Conservation (phyloP, 805 yeast genomes). For the Kodamaea lidongshanica region DNA sequence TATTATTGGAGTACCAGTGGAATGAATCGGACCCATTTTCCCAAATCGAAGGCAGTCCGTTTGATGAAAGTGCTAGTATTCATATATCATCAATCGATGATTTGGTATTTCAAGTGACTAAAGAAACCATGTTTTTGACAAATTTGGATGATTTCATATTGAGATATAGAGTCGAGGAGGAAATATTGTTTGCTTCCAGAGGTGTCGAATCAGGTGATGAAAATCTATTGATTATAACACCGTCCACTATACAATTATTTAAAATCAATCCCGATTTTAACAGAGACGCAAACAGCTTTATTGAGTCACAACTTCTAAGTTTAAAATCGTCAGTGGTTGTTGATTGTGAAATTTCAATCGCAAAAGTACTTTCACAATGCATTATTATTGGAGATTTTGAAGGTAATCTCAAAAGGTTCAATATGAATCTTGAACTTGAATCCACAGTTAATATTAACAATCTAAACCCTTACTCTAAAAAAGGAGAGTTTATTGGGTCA, state of each 20-base stretch:
- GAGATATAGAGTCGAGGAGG: conserved; percentile 5
- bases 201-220: too few relatives aligned
- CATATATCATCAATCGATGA: conserved; percentile 9
- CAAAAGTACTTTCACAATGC: neutral
- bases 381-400: conserved; percentile 4
- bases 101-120: conserved; percentile 23
- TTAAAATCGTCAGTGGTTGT: conserved; percentile 1
- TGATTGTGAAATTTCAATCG: conserved; percentile 5
- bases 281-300: conserved; percentile 1
- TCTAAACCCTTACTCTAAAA: too few relatives aligned
- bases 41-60: conserved; percentile 1
- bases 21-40: conserved; percentile 8
- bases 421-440: conserved; percentile 1
- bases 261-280: conserved; percentile 4
- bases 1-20: conserved; percentile 26
- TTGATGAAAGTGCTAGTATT: conserved; percentile 4
- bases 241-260: conserved; percentile 5
- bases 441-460: too few relatives aligned
- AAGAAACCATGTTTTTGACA: conserved; percentile 16
- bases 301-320: neutral
- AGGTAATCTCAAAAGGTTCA: conserved; percentile 3
- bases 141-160: conserved; percentile 13
- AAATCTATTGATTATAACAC: too few relatives aligned
- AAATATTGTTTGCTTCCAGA: conserved; percentile 12
- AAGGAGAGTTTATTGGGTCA: conserved; percentile 1